A percentile compares a stretch with the other conserved stretches of the same genome.
Conservation (phyloP, 371 early-diverging fungal species). For the Mucor lusitanicus region DNA sequence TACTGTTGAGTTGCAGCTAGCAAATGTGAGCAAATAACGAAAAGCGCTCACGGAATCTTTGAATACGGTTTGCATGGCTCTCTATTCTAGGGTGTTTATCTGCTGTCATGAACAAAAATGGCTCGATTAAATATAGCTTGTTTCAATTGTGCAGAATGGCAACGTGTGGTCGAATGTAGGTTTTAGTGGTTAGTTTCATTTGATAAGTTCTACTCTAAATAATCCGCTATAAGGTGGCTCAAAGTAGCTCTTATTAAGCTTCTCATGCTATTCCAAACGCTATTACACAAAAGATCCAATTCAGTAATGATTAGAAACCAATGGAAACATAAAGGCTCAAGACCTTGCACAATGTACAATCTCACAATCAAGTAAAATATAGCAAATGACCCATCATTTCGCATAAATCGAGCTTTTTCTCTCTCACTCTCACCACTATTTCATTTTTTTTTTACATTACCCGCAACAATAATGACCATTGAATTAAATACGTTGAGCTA, state of each 20-base stretch:
- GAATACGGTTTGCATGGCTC: neutral
- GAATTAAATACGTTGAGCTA: slow-evolving; percentile 22
- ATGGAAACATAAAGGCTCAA: neutral
- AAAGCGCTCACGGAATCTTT: neutral
- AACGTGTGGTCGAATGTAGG: neutral
- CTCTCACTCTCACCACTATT: neutral
- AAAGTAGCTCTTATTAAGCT: neutral
- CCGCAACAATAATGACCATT: slow-evolving; percentile 8
- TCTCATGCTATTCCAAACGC: neutral
- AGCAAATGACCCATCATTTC: neutral
- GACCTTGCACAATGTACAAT: neutral
- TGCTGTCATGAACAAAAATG: neutral
- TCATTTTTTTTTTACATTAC: neutral
- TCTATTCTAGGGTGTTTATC: neutral
- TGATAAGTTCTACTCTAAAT: too few relatives aligned
- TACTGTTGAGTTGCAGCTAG: neutral
- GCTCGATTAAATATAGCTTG: neutral
- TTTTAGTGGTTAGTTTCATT: neutral
- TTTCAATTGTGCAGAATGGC: neutral
- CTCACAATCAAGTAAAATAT: neutral
- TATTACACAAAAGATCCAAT: neutral
- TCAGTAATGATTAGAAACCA: neutral
- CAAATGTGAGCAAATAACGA: neutral
- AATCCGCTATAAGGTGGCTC: neutral
- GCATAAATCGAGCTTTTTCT: neutral